Conservation (phyloP, 345 rosid genomes). For the Brassica carinata region DNA sequence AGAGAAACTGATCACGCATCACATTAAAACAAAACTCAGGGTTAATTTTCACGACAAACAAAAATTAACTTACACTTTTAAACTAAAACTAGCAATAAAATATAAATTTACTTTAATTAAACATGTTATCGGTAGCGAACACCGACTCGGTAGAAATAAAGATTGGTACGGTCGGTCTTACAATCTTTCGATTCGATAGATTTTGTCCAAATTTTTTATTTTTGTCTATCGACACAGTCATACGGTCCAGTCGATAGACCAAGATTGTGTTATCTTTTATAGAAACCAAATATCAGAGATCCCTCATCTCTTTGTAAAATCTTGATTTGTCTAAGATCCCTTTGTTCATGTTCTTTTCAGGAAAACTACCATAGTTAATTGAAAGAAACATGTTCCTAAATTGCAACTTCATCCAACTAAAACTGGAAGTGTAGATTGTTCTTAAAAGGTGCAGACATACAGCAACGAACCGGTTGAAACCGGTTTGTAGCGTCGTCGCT, state of each 20-base stretch:
- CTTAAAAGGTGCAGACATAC: not conserved
- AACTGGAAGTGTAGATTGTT: not conserved
- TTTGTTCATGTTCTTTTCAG: not conserved
- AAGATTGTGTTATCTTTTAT: constrained; percentile 1
- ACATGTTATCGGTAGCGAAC: too few relatives aligned
- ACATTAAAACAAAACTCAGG: too few relatives aligned
- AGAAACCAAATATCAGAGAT: not conserved
- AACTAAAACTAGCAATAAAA: too few relatives aligned
- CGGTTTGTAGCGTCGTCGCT: constrained; percentile 21
- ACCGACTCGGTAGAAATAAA: too few relatives aligned
- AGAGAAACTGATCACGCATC: too few relatives aligned
- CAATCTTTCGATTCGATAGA: constrained; percentile 19
- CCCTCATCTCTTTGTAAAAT: too few relatives aligned
- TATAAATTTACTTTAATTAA: too few relatives aligned
- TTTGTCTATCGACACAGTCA: not conserved
- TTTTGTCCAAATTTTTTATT: constrained; percentile 8
- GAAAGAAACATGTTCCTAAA: not conserved
- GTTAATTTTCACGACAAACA: too few relatives aligned
- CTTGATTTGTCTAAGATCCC: not conserved
- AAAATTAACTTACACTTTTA: too few relatives aligned
- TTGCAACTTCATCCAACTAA: not conserved
- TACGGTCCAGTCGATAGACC: not conserved
- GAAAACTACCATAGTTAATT: not conserved
- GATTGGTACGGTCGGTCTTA: not conserved
- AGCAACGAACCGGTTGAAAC: not conserved